Base-by-base conservation (phyloP, 1,139 yeast species). In the Pichia sp. region DNA sequence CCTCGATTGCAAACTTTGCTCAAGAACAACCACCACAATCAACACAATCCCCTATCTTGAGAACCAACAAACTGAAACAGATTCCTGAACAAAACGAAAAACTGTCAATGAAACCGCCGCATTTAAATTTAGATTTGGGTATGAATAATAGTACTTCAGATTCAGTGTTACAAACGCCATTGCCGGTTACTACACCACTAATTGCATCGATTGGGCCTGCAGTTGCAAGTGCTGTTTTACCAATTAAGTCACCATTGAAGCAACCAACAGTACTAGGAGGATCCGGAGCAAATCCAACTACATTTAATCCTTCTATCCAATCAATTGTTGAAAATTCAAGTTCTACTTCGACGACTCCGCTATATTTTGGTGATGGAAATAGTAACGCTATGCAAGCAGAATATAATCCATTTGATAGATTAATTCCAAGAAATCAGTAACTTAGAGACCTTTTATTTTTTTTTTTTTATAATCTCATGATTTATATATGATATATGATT, bases 171-270 rank as follows among this genome's bases (percentile, higher is more conserved):
- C 39, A 47, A 30, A 40, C 53, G 3, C 51, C 53, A 34, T 36
- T 58, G 25, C 54, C 65, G 0, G 63, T 65, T 11, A 64, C 68
- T 0, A 65, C 67, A 1, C 68, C 68, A 9, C 43, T 65, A 41
- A 58, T 58, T 31, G 67, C 67, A 1, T 58, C 66, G 10, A 60
- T 65, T 30, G 68, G 68, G 7, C 61, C 65, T 7, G 55, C 65
- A 1, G 64, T 60, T 8, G 67, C 67, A 3, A 60, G 60, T 29
- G 64, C 61, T 3, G 66, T 63, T 8, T 52, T 63, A 31, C 66
- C 66, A 9, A 50, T 54, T 2, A 42, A 60, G 1, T 57, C 66
- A 8, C 65, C 65, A 7, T 34, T 60, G 37, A 57, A 51, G 35
- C 28, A 18, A 18, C 18, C 18, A 18, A 18, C 18, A 18, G 18